Evolutionary conservation across 2,329 filamentous ascomycete species (phyloP).

Genomic region (Ceratocystis smalleyi): DNA sequence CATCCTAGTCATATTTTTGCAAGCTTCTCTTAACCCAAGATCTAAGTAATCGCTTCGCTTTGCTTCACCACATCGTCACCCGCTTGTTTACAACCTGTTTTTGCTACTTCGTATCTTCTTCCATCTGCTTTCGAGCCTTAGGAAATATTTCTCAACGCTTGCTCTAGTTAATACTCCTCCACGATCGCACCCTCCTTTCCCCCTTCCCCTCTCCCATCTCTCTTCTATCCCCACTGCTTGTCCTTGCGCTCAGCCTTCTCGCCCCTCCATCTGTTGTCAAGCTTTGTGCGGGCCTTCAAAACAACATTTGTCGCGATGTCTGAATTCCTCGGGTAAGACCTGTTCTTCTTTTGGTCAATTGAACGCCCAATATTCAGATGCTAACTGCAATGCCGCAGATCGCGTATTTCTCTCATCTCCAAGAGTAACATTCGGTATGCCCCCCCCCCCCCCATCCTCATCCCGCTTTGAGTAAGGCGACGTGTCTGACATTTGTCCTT

Average conservation of each 20-base stretch:
- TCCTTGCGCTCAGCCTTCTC: conserved; percentile 16
- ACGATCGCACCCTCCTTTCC: background rate
- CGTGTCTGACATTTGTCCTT: conserved; percentile 21
- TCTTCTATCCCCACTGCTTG: background rate
- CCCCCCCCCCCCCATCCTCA: background rate
- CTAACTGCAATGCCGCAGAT: conserved; percentile 37
- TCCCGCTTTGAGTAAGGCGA: conserved; percentile 6
- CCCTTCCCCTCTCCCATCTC: background rate
- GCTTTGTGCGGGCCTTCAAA: conserved; percentile 28
- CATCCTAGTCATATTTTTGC: background rate
- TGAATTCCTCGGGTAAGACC: conserved; percentile 43
- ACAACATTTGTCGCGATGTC: conserved; percentile 35
- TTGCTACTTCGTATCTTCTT: conserved; percentile 7
- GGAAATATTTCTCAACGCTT: conserved; percentile 23
- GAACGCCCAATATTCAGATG: conserved; percentile 20
- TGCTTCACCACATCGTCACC: conserved; percentile 9
- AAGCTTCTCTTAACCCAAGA: conserved; percentile 5
- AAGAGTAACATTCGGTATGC: conserved; percentile 90
- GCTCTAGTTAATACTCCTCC: conserved; percentile 22
- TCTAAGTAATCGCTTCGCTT: conserved; percentile 5
- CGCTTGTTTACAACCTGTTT: conserved; percentile 7
- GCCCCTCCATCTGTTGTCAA: conserved; percentile 20
- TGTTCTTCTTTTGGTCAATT: conserved; percentile 18
- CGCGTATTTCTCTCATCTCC: conserved; percentile 90
- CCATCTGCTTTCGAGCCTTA: conserved; percentile 2